Conservation (phyloP, 2,329 filamentous ascomycete genomes). For the Chaetoscypha palmicola region DNA sequence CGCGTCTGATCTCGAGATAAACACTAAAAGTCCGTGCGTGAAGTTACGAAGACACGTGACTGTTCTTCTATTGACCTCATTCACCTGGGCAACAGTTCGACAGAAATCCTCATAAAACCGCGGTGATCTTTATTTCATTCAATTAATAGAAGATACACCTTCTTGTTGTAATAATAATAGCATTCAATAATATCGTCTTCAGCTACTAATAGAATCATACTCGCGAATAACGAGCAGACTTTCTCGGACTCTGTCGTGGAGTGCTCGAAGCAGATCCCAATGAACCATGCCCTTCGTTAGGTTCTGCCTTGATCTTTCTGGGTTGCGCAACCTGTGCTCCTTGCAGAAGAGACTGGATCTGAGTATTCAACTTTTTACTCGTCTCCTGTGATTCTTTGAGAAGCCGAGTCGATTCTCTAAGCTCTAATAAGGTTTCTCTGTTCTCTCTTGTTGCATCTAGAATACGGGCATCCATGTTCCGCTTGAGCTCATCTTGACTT, state of each 20-base stretch:
- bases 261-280: too few relatives aligned
- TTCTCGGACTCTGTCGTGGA: too few relatives aligned
- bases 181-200: too few relatives aligned
- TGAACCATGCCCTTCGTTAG: too few relatives aligned
- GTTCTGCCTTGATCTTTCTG: neutral
- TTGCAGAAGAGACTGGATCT: neutral
- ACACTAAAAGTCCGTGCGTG: neutral
- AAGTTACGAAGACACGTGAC: neutral
- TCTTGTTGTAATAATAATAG: too few relatives aligned
- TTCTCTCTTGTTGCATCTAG: neutral
- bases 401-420: neutral
- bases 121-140: too few relatives aligned
- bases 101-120: too few relatives aligned
- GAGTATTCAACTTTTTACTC: neutral
- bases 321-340: neutral
- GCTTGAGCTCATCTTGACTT: neutral
- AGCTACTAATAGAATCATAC: too few relatives aligned
- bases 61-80: too few relatives aligned
- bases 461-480: neutral
- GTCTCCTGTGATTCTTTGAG: neutral
- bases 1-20: neutral
- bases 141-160: too few relatives aligned
- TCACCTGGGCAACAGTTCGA: too few relatives aligned
- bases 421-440: neutral
- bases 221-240: too few relatives aligned